Base-by-base conservation (phyloP, 1,139 yeast species). In the Candida freyschussii region DNA sequence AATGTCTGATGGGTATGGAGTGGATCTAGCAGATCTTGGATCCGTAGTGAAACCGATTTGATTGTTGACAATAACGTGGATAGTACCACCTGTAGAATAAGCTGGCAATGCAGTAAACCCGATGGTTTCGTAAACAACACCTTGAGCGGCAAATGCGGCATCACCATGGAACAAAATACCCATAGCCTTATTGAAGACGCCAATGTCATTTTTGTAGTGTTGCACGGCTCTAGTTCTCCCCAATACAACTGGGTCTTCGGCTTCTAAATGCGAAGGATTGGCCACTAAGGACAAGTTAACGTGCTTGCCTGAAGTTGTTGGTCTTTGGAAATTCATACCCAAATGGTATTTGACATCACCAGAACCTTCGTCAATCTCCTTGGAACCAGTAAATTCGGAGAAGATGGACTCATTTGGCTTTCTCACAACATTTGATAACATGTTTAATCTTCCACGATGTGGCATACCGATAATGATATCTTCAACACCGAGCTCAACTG, bases 1-100 rank as follows among this genome's bases (percentile, higher is more conserved):
- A 57, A 93, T 75, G 67, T 91, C 99, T 16, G 96, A 84, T 53
- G 98, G 97, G 63, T 91, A 93, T 55, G 94, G 91, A 30, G 98
- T 91, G 21, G 98, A 91, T 70, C 99, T 81, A 22, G 96, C 89
- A 56, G 83, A 83, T 69, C 96, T 76, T 50, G 99, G 98, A 62
- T 91, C 97, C 33, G 99, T 91, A 47, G 99, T 91, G 76, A 91
- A 91, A 64, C 99, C 99, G 61, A 91, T 91, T 73, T 91, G 99
- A 69, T 91, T 91, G 67, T 93, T 93, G 47, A 91, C 87, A 56
- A 91, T 89, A 48, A 91, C 76, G 64, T 91, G 98, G 48, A 91
- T 72, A 37, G 97, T 87, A 74, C 99, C 99, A 69, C 99, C 99
- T 33, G 97, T 89, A 37, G 96, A 78, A 67, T 86, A 91, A 46